Evolutionary conservation across 768 basidiomycete genomes (phyloP).

Genomic region (Mycena maculata): DNA sequence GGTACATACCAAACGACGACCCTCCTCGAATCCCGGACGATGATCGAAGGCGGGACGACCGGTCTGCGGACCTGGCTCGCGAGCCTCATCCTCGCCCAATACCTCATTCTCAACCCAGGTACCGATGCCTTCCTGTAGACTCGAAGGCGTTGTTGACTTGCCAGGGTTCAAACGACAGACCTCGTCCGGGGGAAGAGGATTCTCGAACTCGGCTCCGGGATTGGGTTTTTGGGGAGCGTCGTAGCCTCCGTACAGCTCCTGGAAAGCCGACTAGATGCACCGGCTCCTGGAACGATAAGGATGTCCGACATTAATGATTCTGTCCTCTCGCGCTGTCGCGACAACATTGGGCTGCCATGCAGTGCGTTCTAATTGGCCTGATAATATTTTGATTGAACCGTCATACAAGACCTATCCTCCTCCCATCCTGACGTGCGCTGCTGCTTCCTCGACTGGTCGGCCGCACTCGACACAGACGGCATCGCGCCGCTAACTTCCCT

Average conservation of each 20-base stretch:
- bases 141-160: slow-evolving; percentile 6
- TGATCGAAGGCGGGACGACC: slow-evolving; percentile 81
- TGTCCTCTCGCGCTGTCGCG: slow-evolving; percentile 70
- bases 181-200: slow-evolving; percentile 58
- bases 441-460: slow-evolving; percentile 72
- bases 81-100: slow-evolving; percentile 72
- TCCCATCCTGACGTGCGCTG: slow-evolving; percentile 58
- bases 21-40: slow-evolving; percentile 78
- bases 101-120: slow-evolving; percentile 70
- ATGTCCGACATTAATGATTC: slow-evolving; percentile 75
- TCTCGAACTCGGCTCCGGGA: slow-evolving; percentile 82
- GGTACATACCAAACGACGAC: slow-evolving; percentile 59
- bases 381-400: slow-evolving; percentile 1
- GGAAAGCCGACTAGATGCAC: neutral
- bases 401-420: slow-evolving; percentile 63
- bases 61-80: slow-evolving; percentile 86
- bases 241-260: slow-evolving; percentile 66
- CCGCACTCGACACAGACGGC: slow-evolving; percentile 56
- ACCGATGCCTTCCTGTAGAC: slow-evolving; percentile 12
- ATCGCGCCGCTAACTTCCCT: slow-evolving; percentile 41
- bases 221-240: slow-evolving; percentile 79
- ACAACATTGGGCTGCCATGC: slow-evolving; percentile 71
- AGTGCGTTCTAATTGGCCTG: slow-evolving; percentile 65
- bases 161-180: slow-evolving; percentile 45
- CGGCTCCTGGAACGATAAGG: slow-evolving; percentile 45